Base-by-base conservation (phyloP, 768 basidiomycete genomes). In the Galerina marginata region DNA sequence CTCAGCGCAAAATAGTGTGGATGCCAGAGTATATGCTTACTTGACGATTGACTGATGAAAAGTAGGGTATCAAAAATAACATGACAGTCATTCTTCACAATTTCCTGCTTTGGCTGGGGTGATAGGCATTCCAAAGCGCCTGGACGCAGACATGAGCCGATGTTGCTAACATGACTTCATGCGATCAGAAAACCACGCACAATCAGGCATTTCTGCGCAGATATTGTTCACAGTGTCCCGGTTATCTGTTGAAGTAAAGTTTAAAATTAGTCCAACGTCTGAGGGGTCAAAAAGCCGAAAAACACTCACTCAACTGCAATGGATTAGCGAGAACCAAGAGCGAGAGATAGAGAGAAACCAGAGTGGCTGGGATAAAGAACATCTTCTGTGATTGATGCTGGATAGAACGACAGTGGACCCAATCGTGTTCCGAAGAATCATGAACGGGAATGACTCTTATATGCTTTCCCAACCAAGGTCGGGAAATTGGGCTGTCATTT, bases 21-120 rank as follows among this genome's bases (percentile, higher is more conserved):
- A 33, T 33, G 29, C 29, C 14, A 33, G 10, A 45, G 9, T 6
- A 16, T 5, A 20, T 4, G 47, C 60, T 16, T 47, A 61, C 60
- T 56, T 16, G 37, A 40, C 12, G 57, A 52, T 46, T 58, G 61
- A 11, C 29, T 51, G 36, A 63, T 63, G 42, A 56, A 63, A 2
- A 56, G 53, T 1, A 63, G 43, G 5, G 61, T 63, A 42, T 63
- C 61, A 23, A 44, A 55, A 14, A 63, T 63, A 16, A 63, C 61
- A 51, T 58, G 61, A 33, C 57, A 58, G 20, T 63, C 61, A 46
- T 63, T 59, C 7, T 40, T 47, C 9, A 63, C 53, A 29, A 59
- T 59, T 33, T 52, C 33, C 11, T 36, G 26, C 36, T 29, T 49
- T 50, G 5, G 56, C n/a, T 33, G 9, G 47, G 56, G 25, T 9